Evolutionary conservation across 2,329 filamentous ascomycete species (phyloP), one percentile per base, ranked within the genome.

Genomic region (Fusarium azukiicola): DNA sequence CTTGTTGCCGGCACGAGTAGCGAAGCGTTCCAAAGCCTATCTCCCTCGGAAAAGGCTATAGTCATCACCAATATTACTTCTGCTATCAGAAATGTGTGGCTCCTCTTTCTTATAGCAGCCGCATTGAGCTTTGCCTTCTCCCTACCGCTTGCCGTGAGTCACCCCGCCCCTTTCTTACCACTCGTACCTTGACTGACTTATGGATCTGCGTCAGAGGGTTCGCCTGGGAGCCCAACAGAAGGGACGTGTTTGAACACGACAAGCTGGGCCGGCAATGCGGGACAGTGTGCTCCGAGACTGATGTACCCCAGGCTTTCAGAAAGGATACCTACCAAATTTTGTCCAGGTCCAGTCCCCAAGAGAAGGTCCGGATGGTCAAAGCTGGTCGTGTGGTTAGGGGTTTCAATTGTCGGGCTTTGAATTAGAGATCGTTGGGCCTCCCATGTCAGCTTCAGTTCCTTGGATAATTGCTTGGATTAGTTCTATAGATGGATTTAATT

Each of bases 1-100:
- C 49, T 72, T 16, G 49, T 72, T 5, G 69, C 69, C 3, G 69
- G 61, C 0, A 38, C 69, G 6, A 72, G 61, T 2, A 72, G 61
- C 16, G 21, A 14, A 10, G 16, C 49, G 16, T 72, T 72, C 7
- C 23, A 67, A 27, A 38, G 7, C 11, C 49, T 72, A 8, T 47
- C 49, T 4, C 16, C 8, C 0, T 23, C 61, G 7, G 69, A 72
- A 0, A 72, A 5, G 17, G 6, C 40, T 2, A 23, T 2, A 0
- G 61, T 72, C 4, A 49, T 72, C 2, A 16, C 2, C 9, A 46
- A 44, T 3, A 56, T 72, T 6, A 50, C 69, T 0, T 52, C 32
- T 14, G 69, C 69, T 3, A 67, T 67, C 4, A 67, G 12, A 2
- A 54, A n/a, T 13, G n/a, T 72, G 17, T 72, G 69, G 69, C 4